Base-by-base conservation (phyloP, 768 basidiomycete species). In the Mycena rosella region DNA sequence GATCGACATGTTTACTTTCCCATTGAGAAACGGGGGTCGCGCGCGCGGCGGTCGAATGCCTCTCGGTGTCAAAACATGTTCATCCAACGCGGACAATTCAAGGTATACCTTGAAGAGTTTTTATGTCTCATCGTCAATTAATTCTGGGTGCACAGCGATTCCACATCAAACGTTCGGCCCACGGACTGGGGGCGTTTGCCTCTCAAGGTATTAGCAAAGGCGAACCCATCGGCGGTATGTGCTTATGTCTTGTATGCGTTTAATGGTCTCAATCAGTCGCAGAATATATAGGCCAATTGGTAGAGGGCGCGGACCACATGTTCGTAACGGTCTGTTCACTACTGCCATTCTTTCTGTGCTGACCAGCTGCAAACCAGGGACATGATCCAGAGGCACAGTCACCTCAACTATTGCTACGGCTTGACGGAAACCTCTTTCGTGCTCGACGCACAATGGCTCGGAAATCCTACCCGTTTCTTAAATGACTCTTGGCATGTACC, bases 401-500 rank as follows among this genome's bases (percentile, higher is more conserved):
- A 34, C 7, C 32, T 54, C 20, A 54, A 38, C 18, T 54, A 54
- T 26, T 1, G 3, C 36, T 54, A 36, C 14, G n/a, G 22, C 4
- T 6, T 36, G 8, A 54, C 8, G n/a, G 20, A 22, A 3, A 14
- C 32, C 18, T 3, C 3, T 2, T 32, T 9, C 2, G 24, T 38
- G 1, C n/a, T 54, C 1, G 53, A 54, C 30, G 26, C 34, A 10
- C 53, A 54, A 17, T 38, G 32, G 63, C 47, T 70, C 7, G 68
- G 68, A 5, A 70, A 70, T 24, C 63, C 63, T 3, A 70, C 64
- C 15, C 68, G 68, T 1, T 70, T 70, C 24, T 26, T 54, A n/a
- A 54, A 54, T 34, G 53, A 54, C 20, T 54, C 34, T 6, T 3
- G 13, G 53, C 13, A 51, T 20, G 29, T 17, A 9, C 26, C 32